Evolutionary conservation across 768 basidiomycete genomes (phyloP).

Genomic region (Hirschioporus abietinus): DNA sequence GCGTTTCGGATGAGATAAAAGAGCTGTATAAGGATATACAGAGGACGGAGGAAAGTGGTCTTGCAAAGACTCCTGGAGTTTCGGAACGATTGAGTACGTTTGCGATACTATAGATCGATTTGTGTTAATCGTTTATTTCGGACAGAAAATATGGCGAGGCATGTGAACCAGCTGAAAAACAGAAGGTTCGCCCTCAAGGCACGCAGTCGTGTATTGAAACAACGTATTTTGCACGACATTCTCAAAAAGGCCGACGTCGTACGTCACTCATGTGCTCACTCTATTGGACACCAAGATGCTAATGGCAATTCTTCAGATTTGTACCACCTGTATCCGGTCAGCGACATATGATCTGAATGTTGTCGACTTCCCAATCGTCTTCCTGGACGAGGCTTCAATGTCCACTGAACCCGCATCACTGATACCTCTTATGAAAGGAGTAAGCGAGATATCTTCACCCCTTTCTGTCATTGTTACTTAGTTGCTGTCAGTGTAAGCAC

Average conservation of each 20-base stretch:
- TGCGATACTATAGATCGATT: not conserved
- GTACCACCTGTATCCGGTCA: slow-evolving; percentile 83
- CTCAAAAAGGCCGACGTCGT: slow-evolving; percentile 71
- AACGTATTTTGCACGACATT: slow-evolving; percentile 60
- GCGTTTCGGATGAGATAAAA: slow-evolving; percentile 23
- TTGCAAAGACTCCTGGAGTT: slow-evolving; percentile 12
- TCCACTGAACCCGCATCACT: slow-evolving; percentile 90
- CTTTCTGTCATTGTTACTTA: slow-evolving; percentile 10
- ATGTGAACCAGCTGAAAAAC: not conserved
- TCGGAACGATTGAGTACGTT: slow-evolving; percentile 12
- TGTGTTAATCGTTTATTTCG: not conserved
- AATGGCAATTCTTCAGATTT: slow-evolving; percentile 43
- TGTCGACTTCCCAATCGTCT: slow-evolving; percentile 88
- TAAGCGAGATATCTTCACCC: slow-evolving; percentile 36
- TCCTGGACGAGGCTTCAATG: slow-evolving; percentile 95
- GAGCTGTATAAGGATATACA: slow-evolving; percentile 18
- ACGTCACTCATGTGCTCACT: slow-evolving; percentile 24
- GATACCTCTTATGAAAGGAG: slow-evolving; percentile 92
- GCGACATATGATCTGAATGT: slow-evolving; percentile 60
- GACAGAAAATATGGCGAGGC: not conserved
- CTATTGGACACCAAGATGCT: slow-evolving; percentile 7
- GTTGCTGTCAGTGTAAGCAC: slow-evolving; percentile 57
- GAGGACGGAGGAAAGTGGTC: slow-evolving; percentile 19
- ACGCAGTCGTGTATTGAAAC: slow-evolving; percentile 49
- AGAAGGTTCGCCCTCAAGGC: slow-evolving; percentile 22